Base-by-base conservation (phyloP, 2,329 filamentous ascomycete species). In the Talaromyces sp. region DNA sequence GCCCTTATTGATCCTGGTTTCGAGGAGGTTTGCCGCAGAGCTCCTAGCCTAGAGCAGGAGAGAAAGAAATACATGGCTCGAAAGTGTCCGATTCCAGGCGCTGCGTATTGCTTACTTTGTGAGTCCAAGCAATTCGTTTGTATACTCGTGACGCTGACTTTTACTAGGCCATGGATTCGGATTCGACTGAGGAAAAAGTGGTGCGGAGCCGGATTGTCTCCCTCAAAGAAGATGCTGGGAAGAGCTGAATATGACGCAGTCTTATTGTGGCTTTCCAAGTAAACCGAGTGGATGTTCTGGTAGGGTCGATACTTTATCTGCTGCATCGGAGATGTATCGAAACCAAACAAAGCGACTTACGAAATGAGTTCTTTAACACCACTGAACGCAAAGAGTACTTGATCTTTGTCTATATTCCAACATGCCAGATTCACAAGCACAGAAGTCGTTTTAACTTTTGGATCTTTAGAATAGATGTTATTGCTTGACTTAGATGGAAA, bases 181-280 rank as follows among this genome's bases (percentile, higher is more conserved):
- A 96, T 68, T 90, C 86, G 60, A 89, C 86, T 0, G 85, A 86
- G 29, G 89, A 91, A 21, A 90, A 89, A 74, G 81, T 96, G 65
- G 85, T 97, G 55, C 78, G 98, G 27, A 98, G 98, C 78, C 85
- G 91, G 56, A 97, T 98, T 69, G 93, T 98, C 21, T 90, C 89
- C 55, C 76, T 97, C 70, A 96, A 96, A 80, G 93, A 96, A 50
- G 59, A 61, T 29, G n/a, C 38, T 13, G 61, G 58, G 29, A 63
- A 60, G 61, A 63, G n/a, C 4, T 63, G 21, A 62, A 26, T n/a
- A 52, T 24, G 43, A 46, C n/a, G 35, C 35, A n/a, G 14, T 8
- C 19, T 46, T 46, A 24, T 14, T 11, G 43, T 19, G 19, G 17
- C 21, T 46, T 38, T 46, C 19, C 9, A 46, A 21, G 21, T 21